Evolutionary conservation across 192 early-diverging fungal genomes (phyloP).

Genomic region (Spizellomyces punctatus): DNA sequence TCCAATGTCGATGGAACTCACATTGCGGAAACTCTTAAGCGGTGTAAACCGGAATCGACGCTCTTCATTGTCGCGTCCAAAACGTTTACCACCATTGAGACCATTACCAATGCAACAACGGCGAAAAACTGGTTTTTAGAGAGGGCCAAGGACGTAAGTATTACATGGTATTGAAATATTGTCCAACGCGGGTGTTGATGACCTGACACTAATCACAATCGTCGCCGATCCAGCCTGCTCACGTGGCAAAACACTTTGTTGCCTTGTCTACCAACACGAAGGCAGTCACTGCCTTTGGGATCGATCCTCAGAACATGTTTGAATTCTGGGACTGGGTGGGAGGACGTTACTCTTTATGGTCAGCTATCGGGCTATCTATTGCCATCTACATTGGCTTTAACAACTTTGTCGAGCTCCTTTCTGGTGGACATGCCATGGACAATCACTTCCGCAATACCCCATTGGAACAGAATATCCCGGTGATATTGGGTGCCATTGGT

Average conservation of each 20-base stretch:
- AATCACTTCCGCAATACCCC: conserved; percentile 90
- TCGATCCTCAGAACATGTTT: conserved; percentile 97
- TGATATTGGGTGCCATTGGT: conserved; percentile 84
- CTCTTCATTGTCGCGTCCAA: conserved; percentile 97
- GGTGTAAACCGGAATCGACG: conserved; percentile 81
- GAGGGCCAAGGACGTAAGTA: conserved; percentile 77
- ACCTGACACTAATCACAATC: too few relatives aligned
- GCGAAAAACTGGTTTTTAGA: conserved; percentile 94
- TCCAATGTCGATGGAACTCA: conserved; percentile 99
- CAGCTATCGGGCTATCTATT: conserved; percentile 97
- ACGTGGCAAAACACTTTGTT: conserved; percentile 99
- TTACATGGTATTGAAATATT: neutral
- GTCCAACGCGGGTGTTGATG: neutral
- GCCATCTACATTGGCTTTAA: conserved; percentile 92
- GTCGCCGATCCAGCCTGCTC: conserved; percentile 32
- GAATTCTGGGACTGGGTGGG: conserved; percentile 99
- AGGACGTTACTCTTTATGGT: conserved; percentile 99
- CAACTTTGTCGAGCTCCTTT: conserved; percentile 89
- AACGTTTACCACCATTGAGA: conserved; percentile 99
- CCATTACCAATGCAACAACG: conserved; percentile 93
- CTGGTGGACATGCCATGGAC: conserved; percentile 96
- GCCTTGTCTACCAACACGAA: conserved; percentile 94
- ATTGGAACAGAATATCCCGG: conserved; percentile 92
- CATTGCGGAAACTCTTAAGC: conserved; percentile 89
- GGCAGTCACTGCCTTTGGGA: conserved; percentile 89